Evolutionary conservation across 148 eudicot genomes (phyloP).

Genomic region (Mesembryanthemum crystallinum): DNA sequence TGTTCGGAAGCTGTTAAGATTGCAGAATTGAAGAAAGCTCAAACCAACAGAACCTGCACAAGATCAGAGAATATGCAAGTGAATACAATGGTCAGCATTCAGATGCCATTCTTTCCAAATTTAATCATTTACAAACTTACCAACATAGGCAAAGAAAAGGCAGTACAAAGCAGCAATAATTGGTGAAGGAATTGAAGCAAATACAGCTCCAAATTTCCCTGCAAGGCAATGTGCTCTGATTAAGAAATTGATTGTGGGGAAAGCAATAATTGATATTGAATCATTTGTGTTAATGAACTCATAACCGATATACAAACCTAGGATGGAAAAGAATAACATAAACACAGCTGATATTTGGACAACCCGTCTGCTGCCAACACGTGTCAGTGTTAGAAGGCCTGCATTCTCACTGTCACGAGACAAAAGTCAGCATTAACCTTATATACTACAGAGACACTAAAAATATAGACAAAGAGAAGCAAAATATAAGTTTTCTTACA

Average conservation of each 20-base stretch:
- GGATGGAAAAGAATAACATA: constrained; percentile 90
- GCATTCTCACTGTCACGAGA: constrained; percentile 76
- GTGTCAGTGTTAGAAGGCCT: constrained; percentile 82
- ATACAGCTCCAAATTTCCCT: constrained; percentile 89
- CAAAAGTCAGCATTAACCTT: constrained; percentile 5
- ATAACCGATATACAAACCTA: constrained; percentile 44
- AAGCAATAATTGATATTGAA: neutral
- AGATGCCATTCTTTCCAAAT: neutral
- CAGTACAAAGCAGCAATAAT: constrained; percentile 88
- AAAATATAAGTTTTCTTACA: constrained; percentile 43
- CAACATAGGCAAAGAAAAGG: constrained; percentile 91
- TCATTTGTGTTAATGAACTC: neutral
- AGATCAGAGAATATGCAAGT: neutral
- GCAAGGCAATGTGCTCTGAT: constrained; percentile 20
- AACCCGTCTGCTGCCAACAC: constrained; percentile 94
- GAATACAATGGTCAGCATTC: neutral
- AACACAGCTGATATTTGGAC: constrained; percentile 92
- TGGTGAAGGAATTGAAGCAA: constrained; percentile 92
- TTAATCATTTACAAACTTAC: constrained; percentile 34
- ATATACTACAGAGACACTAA: neutral
- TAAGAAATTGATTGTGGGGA: constrained; percentile 4
- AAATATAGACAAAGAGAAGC: neutral
- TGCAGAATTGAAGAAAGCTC: constrained; percentile 91
- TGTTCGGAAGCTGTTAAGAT: constrained; percentile 94
- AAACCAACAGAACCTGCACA: constrained; percentile 76